Evolutionary conservation across 208 protist genomes (phyloP), one percentile per base, ranked within the genome.

Genomic region (Herpetomonas tarakana): DNA sequence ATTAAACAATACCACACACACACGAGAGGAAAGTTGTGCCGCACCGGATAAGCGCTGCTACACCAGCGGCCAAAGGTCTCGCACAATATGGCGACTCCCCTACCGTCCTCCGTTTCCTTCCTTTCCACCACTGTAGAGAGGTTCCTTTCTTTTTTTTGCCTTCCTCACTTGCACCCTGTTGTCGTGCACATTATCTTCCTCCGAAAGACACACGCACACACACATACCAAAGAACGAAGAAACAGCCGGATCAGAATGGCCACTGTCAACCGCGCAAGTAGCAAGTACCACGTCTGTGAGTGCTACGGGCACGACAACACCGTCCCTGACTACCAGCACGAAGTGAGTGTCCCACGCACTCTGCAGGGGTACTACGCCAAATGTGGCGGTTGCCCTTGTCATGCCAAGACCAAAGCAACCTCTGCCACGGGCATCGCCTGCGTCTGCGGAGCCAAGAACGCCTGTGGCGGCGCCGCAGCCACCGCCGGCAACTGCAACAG

Each of bases 321-420:
- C 14, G 55, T 91, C 18, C 83, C 83, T 9, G 76, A 91, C 62
- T 91, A 91, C 68, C 68, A 68, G 50, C 65, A 83, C 46, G 76
- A 83, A 55, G 58, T 91, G 44, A 71, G 68, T 38, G 68, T 75
- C 44, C 83, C 83, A 0, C 65, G 65, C 51, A 91, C 79, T n/a
- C 65, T 91, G 50, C 79, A 86, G 62, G 77, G 77, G 2, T 76
- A 84, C 66, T 78, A 91, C 65, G 83, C 79, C 3, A 75, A 76
- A 16, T 27, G 70, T 24, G 64, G 68, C 45, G 71, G 69, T 21
- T 91, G 83, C 62, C 83, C 83, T 24, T 91, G 83, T 44, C 81
- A 76, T 18, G 39, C 44, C 3, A 71, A 49, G 12, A 63, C 56
- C 41, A 56, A 54, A 52, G 53, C 58, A 27, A 14, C 35, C 9